Percentiles rank a stretch among this genome's conserved stretches.
Conservation (phyloP, 2,329 filamentous ascomycete genomes). For the Tothia fuscella region DNA sequence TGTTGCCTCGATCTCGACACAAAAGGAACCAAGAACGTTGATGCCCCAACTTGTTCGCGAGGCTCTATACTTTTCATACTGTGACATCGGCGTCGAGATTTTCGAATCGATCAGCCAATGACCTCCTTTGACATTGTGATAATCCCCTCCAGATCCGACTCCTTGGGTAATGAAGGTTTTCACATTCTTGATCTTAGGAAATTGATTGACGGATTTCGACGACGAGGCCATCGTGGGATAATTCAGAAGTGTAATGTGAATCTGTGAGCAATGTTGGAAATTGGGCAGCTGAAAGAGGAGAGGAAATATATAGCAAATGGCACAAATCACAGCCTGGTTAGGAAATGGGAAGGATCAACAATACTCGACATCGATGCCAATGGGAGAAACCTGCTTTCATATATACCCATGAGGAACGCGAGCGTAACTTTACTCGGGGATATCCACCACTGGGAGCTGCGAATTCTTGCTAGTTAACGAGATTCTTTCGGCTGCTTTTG, state of each 20-base stretch:
- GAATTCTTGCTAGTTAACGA: too few relatives aligned
- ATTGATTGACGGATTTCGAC: slow-evolving; percentile 29
- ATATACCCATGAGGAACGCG: too few relatives aligned
- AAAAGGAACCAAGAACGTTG: slow-evolving; percentile 87
- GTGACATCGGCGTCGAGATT: slow-evolving; percentile 85
- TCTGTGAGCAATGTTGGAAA: too few relatives aligned
- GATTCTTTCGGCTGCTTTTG: too few relatives aligned
- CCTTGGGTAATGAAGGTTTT: slow-evolving; percentile 61
- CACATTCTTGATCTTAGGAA: slow-evolving; percentile 65
- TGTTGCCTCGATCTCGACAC: slow-evolving; percentile 75
- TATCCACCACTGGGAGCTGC: too few relatives aligned
- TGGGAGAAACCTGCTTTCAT: too few relatives aligned
- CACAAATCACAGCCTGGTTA: too few relatives aligned
- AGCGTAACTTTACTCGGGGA: too few relatives aligned
- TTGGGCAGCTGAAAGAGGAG: neutral
- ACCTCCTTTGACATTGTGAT: slow-evolving; percentile 73
- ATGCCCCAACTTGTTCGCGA: slow-evolving; percentile 91
- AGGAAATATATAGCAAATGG: too few relatives aligned
- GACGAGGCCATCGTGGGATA: slow-evolving; percentile 2
- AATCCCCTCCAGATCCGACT: slow-evolving; percentile 57
- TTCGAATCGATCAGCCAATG: slow-evolving; percentile 80
- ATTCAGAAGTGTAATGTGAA: neutral
- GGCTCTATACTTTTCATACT: slow-evolving; percentile 76
- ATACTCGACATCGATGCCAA: too few relatives aligned
- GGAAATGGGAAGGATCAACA: too few relatives aligned